A percentile compares a stretch with the other conserved stretches of the same genome.
Conservation (phyloP, 2,329 filamentous ascomycete genomes). For the Alternaria incomplexa region DNA sequence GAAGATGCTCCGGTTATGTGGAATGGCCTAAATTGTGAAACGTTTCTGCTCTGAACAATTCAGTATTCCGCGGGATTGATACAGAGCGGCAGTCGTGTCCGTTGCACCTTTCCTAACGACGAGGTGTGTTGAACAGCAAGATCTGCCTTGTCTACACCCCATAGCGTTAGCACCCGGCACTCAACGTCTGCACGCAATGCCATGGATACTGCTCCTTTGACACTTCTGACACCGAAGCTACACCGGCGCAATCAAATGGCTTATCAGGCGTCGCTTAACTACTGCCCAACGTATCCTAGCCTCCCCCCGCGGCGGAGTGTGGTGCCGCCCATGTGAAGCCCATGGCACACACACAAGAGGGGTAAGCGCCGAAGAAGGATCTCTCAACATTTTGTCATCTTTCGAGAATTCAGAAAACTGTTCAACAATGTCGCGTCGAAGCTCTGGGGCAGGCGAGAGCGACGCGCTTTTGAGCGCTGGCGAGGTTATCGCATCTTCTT, state of each 20-base stretch:
- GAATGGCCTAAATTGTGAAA: neutral
- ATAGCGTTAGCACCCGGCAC: constrained; percentile 7
- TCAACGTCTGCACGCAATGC: constrained; percentile 9
- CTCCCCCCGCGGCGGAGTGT: constrained; percentile 1
- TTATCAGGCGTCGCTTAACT: constrained; percentile 16
- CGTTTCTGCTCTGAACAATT: neutral
- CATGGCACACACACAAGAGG: constrained; percentile 7
- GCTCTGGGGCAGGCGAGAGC: neutral
- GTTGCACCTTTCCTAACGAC: neutral
- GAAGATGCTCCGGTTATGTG: neutral
- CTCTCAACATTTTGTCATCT: neutral
- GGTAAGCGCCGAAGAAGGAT: constrained; percentile 1
- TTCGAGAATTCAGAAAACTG: neutral
- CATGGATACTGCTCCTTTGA: constrained; percentile 6
- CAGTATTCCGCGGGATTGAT: neutral
- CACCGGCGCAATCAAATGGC: constrained; percentile 5
- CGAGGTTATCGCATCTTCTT: constrained; percentile 5
- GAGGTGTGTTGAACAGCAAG: constrained; percentile 5
- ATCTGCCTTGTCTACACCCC: constrained; percentile 5
- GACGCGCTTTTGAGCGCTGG: constrained; percentile 9
- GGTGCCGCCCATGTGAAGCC: neutral
- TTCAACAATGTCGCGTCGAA: constrained; percentile 4
- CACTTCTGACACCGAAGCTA: constrained; percentile 5
- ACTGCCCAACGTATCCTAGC: constrained; percentile 8
- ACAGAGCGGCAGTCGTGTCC: neutral